Percentiles rank a stretch among this genome's conserved stretches.
phyloP scores from a whole-genome alignment of 225 moss, liverwort and hornwort genomes.

The Bryoerythrophyllum caledonicum region DNA sequence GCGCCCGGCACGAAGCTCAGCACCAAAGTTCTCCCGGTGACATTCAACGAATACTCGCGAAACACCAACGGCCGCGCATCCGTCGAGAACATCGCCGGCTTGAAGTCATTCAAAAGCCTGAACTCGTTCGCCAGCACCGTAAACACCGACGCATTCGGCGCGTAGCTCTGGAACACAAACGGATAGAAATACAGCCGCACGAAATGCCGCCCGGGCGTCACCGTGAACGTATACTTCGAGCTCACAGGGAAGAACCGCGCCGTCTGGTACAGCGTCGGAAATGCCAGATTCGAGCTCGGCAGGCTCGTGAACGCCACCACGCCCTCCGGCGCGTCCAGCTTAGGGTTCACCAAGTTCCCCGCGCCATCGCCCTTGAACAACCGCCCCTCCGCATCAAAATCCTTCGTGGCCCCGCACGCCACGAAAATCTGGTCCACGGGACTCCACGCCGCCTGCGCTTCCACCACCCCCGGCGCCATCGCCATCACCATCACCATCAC shows the following conservation, averaged over 20 bases:
- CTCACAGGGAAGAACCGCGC: constrained; percentile 58
- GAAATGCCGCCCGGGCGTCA: constrained; percentile 53
- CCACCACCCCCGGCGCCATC: not conserved
- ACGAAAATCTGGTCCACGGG: constrained; percentile 37
- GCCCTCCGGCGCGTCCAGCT: constrained; percentile 22
- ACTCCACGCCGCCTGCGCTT: constrained; percentile 27
- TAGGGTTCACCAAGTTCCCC: constrained; percentile 9
- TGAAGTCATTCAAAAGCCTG: constrained; percentile 54
- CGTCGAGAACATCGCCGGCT: constrained; percentile 17
- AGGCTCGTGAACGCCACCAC: constrained; percentile 34
- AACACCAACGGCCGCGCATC: constrained; percentile 28
- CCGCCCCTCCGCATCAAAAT: constrained; percentile 36
- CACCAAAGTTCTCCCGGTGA: constrained; percentile 8
- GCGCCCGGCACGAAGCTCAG: constrained; percentile 39
- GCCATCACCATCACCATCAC: not conserved
- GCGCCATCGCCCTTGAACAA: constrained; percentile 34
- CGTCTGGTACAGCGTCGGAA: constrained; percentile 48
- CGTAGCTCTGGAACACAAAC: constrained; percentile 42
- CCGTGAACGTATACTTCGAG: constrained; percentile 59
- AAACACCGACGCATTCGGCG: constrained; percentile 49
- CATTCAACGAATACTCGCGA: constrained; percentile 66
- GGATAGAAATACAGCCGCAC: constrained; percentile 77
- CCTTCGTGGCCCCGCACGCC: constrained; percentile 27
- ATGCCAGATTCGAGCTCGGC: constrained; percentile 35
- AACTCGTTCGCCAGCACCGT: constrained; percentile 66